Evolutionary conservation across 179 eudicot species (phyloP).

Genomic region (Nepenthes alata): DNA sequence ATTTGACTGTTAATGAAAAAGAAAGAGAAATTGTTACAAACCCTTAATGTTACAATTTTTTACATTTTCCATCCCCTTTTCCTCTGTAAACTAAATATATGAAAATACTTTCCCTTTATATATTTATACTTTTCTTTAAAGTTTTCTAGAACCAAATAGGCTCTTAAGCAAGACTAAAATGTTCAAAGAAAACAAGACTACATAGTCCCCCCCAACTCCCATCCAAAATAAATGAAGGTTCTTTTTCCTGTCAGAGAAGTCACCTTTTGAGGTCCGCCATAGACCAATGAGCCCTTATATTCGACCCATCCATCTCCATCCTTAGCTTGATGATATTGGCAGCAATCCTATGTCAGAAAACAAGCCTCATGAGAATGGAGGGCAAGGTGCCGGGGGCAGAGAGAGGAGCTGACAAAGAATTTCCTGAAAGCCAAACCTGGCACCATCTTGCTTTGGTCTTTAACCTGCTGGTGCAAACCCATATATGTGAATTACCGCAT

Average conservation of each 20-base stretch:
- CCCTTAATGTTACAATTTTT: too few species aligned
- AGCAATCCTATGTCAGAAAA: conserved; percentile 54
- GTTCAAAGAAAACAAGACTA: background rate
- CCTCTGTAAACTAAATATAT: background rate
- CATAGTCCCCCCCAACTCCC: background rate
- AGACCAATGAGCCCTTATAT: conserved; percentile 79
- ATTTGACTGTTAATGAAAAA: background rate
- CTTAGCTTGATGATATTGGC: conserved; percentile 98
- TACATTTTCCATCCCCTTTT: background rate
- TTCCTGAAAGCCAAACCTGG: conserved; percentile 44
- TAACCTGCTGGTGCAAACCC: conserved; percentile 94
- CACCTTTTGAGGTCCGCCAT: conserved; percentile 82
- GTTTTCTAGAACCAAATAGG: too few species aligned
- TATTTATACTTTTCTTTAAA: too few species aligned
- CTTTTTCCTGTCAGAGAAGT: too few species aligned
- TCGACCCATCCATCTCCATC: conserved; percentile 98
- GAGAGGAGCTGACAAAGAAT: conserved; percentile 2
- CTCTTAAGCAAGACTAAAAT: too few species aligned
- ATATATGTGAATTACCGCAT: conserved; percentile 78
- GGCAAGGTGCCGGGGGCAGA: background rate
- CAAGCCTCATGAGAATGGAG: background rate
- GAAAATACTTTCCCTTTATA: too few species aligned
- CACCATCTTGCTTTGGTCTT: conserved; percentile 98
- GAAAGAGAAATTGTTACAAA: too few species aligned
- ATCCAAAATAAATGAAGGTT: too few species aligned